Base-by-base conservation (phyloP, 1,284 basidiomycete genomes). In the Trichosporon coremiiforme region DNA sequence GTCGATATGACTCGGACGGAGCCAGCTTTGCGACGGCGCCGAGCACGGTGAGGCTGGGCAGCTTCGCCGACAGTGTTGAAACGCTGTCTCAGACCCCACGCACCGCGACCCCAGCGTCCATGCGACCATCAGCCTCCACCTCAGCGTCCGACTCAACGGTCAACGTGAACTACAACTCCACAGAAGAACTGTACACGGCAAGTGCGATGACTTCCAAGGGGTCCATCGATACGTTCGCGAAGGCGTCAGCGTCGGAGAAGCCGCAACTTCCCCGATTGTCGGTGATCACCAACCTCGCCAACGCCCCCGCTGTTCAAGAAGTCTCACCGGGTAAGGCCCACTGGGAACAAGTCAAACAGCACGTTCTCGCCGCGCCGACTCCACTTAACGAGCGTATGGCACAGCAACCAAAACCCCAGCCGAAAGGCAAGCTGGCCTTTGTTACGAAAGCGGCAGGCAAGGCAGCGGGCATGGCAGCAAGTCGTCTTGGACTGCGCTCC, bases 311-410 rank as follows among this genome's bases (percentile, higher is more conserved):
- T n/a, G 57, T 22, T 2, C 57, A 33, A 13, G 57, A 35, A 13
- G 57, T 62, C 4, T 79, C 78, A 0, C 81, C 81, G 2, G 75
- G 78, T 29, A 70, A 80, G 66, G 75, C 75, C 65, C 81, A 81
- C 67, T 82, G 81, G 81, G 75, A 80, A 50, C 79, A 81, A 60
- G 80, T 82, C 62, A 75, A 79, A 13, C 57, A 74, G 10, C 78
- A 80, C 67, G 78, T 82, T 15, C 68, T 81, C 7, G n/a, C 55
- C 9, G 75, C 72, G 0, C 77, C 79, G 1, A 74, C 78, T 4
- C 77, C 77, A 3, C 65, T 69, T 8, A 77, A 78, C 57, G 79
- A 79, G 65, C 68, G 70, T 22, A 8, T 69, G 31, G n/a, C 2
- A 25, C 62, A 0, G 15, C 33, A 65, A 63, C 10, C 67, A 35